phyloP scores from a whole-genome alignment of 768 basidiomycete genomes.

The Suillus tomentosus region DNA sequence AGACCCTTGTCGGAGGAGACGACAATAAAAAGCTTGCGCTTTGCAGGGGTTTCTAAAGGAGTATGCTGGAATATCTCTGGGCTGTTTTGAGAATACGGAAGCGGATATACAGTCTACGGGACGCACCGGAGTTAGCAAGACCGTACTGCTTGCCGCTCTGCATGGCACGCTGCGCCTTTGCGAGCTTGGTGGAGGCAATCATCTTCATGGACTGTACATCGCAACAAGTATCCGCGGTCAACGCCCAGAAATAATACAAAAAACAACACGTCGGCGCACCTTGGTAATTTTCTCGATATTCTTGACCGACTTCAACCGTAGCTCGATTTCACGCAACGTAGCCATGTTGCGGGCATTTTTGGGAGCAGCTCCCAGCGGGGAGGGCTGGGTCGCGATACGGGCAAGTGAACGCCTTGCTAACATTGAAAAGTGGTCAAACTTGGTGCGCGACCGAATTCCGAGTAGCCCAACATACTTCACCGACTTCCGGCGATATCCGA shows the following conservation, averaged over 20 bases:
- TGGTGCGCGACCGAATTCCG: conserved; percentile 16
- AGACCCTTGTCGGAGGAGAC: conserved; percentile 99
- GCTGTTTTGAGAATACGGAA: conserved; percentile 11
- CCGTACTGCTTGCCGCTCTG: conserved; percentile 90
- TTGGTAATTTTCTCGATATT: conserved; percentile 99
- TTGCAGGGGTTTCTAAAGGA: conserved; percentile 62
- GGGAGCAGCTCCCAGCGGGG: conserved; percentile 40
- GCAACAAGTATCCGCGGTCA: conserved; percentile 12
- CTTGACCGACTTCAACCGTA: conserved; percentile 92
- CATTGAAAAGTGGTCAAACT: conserved; percentile 36
- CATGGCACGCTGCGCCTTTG: conserved; percentile 96
- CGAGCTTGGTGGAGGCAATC: conserved; percentile 96
- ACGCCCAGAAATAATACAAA: conserved; percentile 3
- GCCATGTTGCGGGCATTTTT: conserved; percentile 85
- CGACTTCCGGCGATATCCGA: conserved; percentile 42
- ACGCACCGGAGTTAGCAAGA: conserved; percentile 79
- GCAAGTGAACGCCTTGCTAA: conserved; percentile 51
- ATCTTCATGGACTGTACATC: conserved; percentile 90
- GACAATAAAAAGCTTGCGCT: conserved; percentile 89
- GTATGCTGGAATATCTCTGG: conserved; percentile 88
- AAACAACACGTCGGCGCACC: conserved; percentile 47
- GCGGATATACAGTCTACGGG: conserved; percentile 16
- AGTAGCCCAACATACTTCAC: conserved; percentile 20
- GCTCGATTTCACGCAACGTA: conserved; percentile 95
- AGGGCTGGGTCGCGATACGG: conserved; percentile 44